Evolutionary conservation across 768 basidiomycete species (phyloP).

Genomic region (Amanita rimosa): DNA sequence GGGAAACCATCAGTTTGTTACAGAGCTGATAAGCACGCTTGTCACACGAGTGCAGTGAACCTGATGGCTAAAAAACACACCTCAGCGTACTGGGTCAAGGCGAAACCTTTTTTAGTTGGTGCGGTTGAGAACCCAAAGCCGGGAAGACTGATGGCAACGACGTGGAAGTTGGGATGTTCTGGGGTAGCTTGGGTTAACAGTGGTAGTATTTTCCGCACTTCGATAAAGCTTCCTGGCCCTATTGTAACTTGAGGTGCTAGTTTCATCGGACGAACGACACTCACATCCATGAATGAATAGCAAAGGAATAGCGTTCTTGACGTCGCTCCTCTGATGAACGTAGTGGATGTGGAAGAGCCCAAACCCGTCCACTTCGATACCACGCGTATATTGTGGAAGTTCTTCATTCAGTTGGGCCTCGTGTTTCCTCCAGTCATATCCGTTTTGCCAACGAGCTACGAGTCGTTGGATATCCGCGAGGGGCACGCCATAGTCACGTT

Average conservation of each 20-base stretch:
- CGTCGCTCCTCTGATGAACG: constrained; percentile 39
- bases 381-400: constrained; percentile 44
- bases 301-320: constrained; percentile 31
- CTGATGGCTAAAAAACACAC: constrained; percentile 16
- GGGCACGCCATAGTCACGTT: constrained; percentile 34
- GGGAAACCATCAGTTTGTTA: constrained; percentile 35
- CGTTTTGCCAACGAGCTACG: constrained; percentile 32
- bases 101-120: constrained; percentile 39
- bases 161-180: constrained; percentile 46
- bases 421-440: constrained; percentile 44
- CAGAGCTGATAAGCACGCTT: constrained; percentile 43
- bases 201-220: constrained; percentile 47
- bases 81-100: constrained; percentile 37
- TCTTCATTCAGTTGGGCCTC: constrained; percentile 38
- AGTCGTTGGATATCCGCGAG: constrained; percentile 37
- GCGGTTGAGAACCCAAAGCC: constrained; percentile 54
- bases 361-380: constrained; percentile 36
- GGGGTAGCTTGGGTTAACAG: constrained; percentile 30
- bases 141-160: constrained; percentile 48
- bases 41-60: constrained; percentile 21
- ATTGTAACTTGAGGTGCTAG: neutral
- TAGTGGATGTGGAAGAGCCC: constrained; percentile 42
- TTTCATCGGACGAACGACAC: constrained; percentile 7
- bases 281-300: constrained; percentile 42
- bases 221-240: constrained; percentile 54